Percentiles rank a stretch among this genome's conserved stretches.
Conservation (phyloP, 2,329 filamentous ascomycete species). For the Fusarium sp. region DNA sequence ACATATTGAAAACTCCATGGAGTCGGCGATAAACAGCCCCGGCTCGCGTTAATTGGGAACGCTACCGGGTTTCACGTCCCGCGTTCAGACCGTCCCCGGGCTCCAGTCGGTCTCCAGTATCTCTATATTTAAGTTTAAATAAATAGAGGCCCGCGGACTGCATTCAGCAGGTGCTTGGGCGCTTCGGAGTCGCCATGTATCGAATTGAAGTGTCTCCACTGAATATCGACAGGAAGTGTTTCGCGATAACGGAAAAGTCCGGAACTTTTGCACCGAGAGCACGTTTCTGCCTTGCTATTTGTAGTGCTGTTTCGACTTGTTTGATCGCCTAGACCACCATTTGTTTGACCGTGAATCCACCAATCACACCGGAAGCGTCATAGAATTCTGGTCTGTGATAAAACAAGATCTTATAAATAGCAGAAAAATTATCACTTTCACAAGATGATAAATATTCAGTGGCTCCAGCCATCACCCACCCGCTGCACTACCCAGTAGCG, state of each 20-base stretch:
- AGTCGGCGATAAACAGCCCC: background rate
- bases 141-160: background rate
- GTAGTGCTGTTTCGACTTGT: background rate
- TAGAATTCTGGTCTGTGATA: background rate
- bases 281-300: background rate
- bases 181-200: background rate
- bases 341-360: background rate
- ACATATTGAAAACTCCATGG: background rate
- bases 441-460: background rate
- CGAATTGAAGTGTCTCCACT: background rate
- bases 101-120: background rate
- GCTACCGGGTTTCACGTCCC: background rate
- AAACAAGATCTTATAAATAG: background rate
- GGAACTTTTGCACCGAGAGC: background rate
- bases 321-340: background rate
- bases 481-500: background rate
- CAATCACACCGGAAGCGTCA: background rate
- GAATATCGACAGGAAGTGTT: background rate
- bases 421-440: background rate
- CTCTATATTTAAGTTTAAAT: background rate
- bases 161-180: background rate
- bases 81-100: background rate
- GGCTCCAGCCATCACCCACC: background rate
- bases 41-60: background rate
- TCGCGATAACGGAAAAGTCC: background rate